phyloP scores from a whole-genome alignment of 1,284 basidiomycete genomes.

The Ganoderma multipileum region DNA sequence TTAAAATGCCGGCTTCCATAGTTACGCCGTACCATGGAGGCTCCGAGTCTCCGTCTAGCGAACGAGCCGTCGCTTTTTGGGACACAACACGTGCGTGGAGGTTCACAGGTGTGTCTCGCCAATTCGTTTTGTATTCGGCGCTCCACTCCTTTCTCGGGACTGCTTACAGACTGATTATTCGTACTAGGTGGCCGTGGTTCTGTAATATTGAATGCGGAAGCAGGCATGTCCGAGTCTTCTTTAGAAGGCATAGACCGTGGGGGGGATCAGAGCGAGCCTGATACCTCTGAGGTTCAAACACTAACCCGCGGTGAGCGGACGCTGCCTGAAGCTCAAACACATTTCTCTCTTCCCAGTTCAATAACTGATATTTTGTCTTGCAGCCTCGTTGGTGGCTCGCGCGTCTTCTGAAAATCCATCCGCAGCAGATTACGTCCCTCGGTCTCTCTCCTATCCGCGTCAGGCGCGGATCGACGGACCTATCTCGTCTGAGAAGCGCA shows the following conservation, averaged over 20 bases:
- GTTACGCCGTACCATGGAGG: neutral
- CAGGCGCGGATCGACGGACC: conserved; percentile 45
- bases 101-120: neutral
- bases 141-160: too few species aligned
- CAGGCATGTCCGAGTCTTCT: neutral
- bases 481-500: neutral
- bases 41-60: neutral
- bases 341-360: too few species aligned
- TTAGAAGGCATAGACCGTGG: neutral
- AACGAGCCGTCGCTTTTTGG: too few species aligned
- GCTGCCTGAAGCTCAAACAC: too few species aligned
- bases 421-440: neutral
- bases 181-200: neutral
- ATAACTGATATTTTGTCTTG: neutral
- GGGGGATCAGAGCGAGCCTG: neutral
- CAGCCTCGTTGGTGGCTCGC: neutral
- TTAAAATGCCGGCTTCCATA: too few species aligned
- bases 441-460: neutral
- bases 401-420: neutral
- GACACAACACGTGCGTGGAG: neutral
- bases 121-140: too few species aligned
- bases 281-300: neutral
- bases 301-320: neutral
- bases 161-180: too few species aligned
- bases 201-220: neutral